Evolutionary conservation across 495 filamentous ascomycete species (phyloP).

Genomic region (Copromyces sp.): DNA sequence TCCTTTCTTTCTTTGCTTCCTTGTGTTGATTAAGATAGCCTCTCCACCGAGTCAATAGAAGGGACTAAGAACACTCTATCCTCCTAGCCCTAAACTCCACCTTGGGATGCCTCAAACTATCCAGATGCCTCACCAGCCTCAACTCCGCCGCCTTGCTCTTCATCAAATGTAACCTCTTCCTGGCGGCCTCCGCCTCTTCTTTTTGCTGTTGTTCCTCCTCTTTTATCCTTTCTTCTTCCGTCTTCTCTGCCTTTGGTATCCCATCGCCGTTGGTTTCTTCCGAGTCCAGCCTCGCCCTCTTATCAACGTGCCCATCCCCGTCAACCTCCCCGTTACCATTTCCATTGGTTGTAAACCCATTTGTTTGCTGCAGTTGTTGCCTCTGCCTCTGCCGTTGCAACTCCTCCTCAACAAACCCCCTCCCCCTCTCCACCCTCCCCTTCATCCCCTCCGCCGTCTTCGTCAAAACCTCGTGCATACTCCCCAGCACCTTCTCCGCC

Average conservation of each 20-base stretch:
- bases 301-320: slow-evolving; percentile 26
- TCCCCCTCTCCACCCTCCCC: slow-evolving; percentile 22
- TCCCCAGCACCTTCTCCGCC: slow-evolving; percentile 77
- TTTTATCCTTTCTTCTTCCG: slow-evolving; percentile 22
- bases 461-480: slow-evolving; percentile 78
- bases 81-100: slow-evolving; percentile 46
- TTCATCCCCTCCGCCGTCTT: slow-evolving; percentile 61
- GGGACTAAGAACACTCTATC: slow-evolving; percentile 15
- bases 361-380: slow-evolving; percentile 12
- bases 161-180: slow-evolving; percentile 55
- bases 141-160: slow-evolving; percentile 72
- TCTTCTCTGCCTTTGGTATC: background rate
- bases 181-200: slow-evolving; percentile 33
- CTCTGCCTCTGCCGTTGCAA: background rate
- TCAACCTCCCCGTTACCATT: slow-evolving; percentile 12
- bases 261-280: background rate
- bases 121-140: slow-evolving; percentile 61
- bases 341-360: slow-evolving; percentile 11
- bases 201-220: slow-evolving; percentile 22
- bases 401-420: slow-evolving; percentile 12
- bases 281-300: slow-evolving; percentile 17
- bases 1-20: background rate
- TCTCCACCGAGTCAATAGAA: background rate
- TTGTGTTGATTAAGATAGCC: background rate
- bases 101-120: slow-evolving; percentile 52